A percentile compares a stretch with the other conserved stretches of the same genome.
These are phyloP conservation scores for Amoebophrya sp. DNA, from an alignment of 169 alveolate genomes.

Conservation along the genomic window DNA sequence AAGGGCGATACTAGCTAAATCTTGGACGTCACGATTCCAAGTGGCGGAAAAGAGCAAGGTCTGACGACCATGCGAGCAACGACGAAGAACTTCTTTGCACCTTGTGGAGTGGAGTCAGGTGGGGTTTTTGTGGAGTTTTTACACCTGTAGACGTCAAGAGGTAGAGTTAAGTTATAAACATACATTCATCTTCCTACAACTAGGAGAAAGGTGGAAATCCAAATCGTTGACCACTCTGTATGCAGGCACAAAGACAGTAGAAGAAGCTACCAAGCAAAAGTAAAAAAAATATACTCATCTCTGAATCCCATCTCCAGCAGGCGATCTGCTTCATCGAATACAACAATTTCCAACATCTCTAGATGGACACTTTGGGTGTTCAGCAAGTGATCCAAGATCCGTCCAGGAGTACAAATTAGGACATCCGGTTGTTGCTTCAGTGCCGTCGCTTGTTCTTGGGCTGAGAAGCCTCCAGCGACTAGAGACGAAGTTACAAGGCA, in stretches of 20 bases:
- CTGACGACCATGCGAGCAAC: constrained; percentile 58
- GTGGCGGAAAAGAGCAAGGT: constrained; percentile 82
- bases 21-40: constrained; percentile 66
- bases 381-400: constrained; percentile 80
- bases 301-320: constrained; percentile 89
- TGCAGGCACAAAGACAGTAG: constrained; percentile 31
- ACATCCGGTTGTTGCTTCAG: constrained; percentile 85
- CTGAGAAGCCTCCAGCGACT: constrained; percentile 76
- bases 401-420: constrained; percentile 96
- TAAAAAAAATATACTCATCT: constrained; percentile 57
- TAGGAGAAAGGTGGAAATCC: too few relatives aligned
- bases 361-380: constrained; percentile 54
- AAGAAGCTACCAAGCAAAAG: not conserved
- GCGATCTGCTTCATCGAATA: constrained; percentile 92
- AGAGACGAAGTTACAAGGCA: constrained; percentile 61
- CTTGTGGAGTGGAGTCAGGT: not conserved
- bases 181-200: too few relatives aligned
- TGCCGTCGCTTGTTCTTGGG: constrained; percentile 70
- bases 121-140: not conserved
- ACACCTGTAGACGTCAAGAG: too few relatives aligned
- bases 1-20: constrained; percentile 66
- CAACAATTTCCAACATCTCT: constrained; percentile 74
- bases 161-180: too few relatives aligned
- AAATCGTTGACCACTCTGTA: too few relatives aligned
- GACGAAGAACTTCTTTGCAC: constrained; percentile 49